Conservation (phyloP, 208 protist genomes). For the Novymonas esmeraldas region DNA sequence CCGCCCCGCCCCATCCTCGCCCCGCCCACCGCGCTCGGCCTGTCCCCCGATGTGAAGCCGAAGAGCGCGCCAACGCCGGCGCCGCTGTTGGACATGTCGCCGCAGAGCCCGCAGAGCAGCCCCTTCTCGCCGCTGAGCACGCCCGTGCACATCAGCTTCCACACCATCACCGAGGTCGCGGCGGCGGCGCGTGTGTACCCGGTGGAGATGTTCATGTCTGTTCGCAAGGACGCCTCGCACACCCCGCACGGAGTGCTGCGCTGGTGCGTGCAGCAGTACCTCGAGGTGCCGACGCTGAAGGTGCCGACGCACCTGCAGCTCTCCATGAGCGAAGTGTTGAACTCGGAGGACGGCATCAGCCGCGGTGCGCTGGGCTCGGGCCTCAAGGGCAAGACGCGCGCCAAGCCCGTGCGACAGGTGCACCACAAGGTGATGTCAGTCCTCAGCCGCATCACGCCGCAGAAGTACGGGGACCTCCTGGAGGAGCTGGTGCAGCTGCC, state of each 20-base stretch:
- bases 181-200: slow-evolving; percentile 59
- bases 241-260: slow-evolving; percentile 83
- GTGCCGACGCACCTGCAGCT: slow-evolving; percentile 83
- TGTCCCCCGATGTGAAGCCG: slow-evolving; percentile 46
- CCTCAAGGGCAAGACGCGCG: slow-evolving; percentile 51
- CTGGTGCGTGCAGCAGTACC: slow-evolving; percentile 80
- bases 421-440: slow-evolving; percentile 90
- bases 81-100: slow-evolving; percentile 22
- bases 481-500: slow-evolving; percentile 80
- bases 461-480: slow-evolving; percentile 79
- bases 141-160: slow-evolving; percentile 52
- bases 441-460: slow-evolving; percentile 79
- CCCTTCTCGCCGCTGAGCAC: slow-evolving; percentile 65
- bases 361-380: slow-evolving; percentile 67
- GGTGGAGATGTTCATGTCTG: slow-evolving; percentile 81
- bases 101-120: slow-evolving; percentile 33
- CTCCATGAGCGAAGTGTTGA: slow-evolving; percentile 57
- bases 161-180: slow-evolving; percentile 69
- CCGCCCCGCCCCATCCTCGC: slow-evolving; percentile 36
- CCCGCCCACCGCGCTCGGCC: slow-evolving; percentile 63
- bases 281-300: slow-evolving; percentile 74
- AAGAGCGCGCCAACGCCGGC: slow-evolving; percentile 18
- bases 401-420: slow-evolving; percentile 65
- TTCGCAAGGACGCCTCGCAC: slow-evolving; percentile 79
- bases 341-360: slow-evolving; percentile 49